Evolutionary conservation across 2,329 filamentous ascomycete species (phyloP), one percentile per base, ranked within the genome.

Genomic region (Aspergillus sp.): DNA sequence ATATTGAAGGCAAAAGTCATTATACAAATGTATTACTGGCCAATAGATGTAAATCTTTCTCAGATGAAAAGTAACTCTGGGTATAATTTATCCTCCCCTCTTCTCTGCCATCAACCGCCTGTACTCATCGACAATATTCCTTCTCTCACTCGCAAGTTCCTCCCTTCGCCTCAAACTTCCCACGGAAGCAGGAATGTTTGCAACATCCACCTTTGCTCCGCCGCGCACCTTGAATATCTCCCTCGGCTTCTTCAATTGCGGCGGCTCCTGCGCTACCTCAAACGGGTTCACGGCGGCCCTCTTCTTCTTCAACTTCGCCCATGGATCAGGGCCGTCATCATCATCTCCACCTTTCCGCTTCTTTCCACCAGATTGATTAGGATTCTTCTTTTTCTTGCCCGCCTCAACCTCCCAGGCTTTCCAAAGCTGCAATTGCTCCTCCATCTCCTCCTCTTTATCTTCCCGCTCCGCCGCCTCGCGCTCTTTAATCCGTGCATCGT

Each of bases 151-250:
- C n/a, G 87, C 86, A 57, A 93, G 70, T 75, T 91, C 89, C 69
- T 91, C 89, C 73, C 89, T 82, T 71, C 85, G 82, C 68, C 87
- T 83, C 75, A 93, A 77, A 79, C 88, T 90, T 14, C 89, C 90
- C 39, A 84, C 87, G 3, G 82, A 77, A 65, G 85, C 86, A 8
- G 90, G 90, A 44, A 92, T 83, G 70, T 89, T 85, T 2, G 81
- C 84, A 23, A 90, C 87, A 59, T 88, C 81, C 1, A 89, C 87
- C 64, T 80, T 82, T 0, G 88, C 87, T 0, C 86, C 86, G 23
- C 84, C 72, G 47, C 84, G 83, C 7, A 89, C 78, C 69, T 89
- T 84, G 71, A 89, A 87, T 64, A 85, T 86, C 70, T 85, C 85
- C 60, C 74, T 83, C 6, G 82, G 81, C 50, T 82, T 82, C 60